Evolutionary conservation across 2,329 filamentous ascomycete genomes (phyloP).

Genomic region (Ophiostoma ips): DNA sequence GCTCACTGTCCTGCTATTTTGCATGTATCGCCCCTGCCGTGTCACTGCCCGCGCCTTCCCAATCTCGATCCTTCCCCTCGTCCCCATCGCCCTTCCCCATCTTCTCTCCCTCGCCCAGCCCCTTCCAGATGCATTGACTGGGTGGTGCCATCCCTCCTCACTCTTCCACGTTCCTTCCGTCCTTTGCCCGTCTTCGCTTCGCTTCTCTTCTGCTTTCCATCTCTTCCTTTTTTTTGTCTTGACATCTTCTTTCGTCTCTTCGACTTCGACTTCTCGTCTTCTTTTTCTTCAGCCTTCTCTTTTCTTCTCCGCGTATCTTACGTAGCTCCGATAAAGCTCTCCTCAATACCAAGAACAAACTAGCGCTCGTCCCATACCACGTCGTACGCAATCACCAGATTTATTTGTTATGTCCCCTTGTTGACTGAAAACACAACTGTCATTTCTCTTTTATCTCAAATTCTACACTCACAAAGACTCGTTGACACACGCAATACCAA

Average conservation of each 20-base stretch:
- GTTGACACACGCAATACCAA: too few relatives aligned
- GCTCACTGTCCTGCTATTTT: too few relatives aligned
- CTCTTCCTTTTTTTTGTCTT: neutral
- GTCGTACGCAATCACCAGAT: neutral
- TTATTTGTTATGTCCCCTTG: too few relatives aligned
- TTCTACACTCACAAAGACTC: too few relatives aligned
- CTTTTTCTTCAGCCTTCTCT: too few relatives aligned
- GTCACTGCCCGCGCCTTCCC: neutral
- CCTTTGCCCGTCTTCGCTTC: too few relatives aligned
- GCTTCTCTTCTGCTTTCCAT: too few relatives aligned
- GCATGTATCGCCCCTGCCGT: neutral
- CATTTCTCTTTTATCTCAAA: too few relatives aligned
- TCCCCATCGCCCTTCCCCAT: neutral
- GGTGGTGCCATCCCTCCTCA: neutral
- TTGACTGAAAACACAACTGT: too few relatives aligned
- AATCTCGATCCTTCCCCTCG: neutral
- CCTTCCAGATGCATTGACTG: neutral
- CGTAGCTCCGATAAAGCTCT: neutral
- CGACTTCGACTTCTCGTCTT: neutral
- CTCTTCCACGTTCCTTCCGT: neutral
- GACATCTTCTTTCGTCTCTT: neutral
- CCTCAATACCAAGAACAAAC: neutral
- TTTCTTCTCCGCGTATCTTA: neutral
- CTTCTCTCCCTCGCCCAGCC: neutral
- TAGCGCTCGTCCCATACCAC: neutral